Percentiles rank a stretch among this genome's conserved stretches.
These are phyloP conservation scores for Ceratocystis diversiconidia DNA, from an alignment of 2,329 filamentous ascomycete species.

Conservation along the genomic window DNA sequence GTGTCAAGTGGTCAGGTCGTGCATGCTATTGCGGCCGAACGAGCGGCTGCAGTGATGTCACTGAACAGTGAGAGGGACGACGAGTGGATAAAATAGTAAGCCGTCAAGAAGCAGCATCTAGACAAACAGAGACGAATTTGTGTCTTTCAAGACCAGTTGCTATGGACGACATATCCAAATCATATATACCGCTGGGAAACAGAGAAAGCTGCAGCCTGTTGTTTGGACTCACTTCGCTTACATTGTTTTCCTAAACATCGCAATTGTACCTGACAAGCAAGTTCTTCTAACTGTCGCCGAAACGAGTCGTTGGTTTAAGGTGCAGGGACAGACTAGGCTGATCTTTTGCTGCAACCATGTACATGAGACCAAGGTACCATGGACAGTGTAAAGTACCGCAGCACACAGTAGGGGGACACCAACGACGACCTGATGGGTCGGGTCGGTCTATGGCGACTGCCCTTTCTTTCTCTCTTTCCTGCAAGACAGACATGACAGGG, in stretches of 20 bases:
- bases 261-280: neutral
- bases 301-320: constrained; percentile 19
- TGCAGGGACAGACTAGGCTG: constrained; percentile 10
- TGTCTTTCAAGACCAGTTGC: too few species aligned
- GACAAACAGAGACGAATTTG: neutral
- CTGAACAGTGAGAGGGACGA: neutral
- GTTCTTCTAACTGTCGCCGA: neutral
- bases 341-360: constrained; percentile 6
- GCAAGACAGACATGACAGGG: too few species aligned
- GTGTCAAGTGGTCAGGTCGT: neutral
- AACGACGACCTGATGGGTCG: too few species aligned
- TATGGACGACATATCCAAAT: too few species aligned
- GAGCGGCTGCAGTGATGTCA: neutral
- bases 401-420: neutral
- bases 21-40: neutral
- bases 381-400: neutral
- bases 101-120: neutral
- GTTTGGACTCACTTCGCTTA: neutral
- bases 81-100: neutral
- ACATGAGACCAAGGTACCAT: neutral
- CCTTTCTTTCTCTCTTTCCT: too few species aligned
- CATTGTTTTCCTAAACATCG: too few species aligned
- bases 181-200: too few species aligned
- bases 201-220: neutral
- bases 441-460: too few species aligned